A percentile compares a stretch with the other conserved stretches of the same genome.
Evolutionary conservation across 2,329 filamentous ascomycete species (phyloP).

Genomic region (Trichoderma sp.): DNA sequence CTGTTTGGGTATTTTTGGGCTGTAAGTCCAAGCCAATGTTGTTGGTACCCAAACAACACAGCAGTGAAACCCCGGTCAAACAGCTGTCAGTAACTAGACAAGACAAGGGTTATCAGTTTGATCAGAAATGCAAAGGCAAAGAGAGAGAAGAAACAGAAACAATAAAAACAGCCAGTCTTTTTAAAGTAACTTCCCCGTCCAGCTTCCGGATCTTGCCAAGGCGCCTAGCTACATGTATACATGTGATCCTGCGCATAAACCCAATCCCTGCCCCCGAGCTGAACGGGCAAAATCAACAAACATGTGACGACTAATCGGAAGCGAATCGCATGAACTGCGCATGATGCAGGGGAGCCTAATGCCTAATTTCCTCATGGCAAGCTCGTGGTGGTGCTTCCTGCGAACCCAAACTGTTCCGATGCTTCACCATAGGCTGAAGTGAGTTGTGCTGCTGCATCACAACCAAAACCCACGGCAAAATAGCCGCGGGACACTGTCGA

Average conservation of each 20-base stretch:
- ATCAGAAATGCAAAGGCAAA: neutral
- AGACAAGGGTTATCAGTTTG: neutral
- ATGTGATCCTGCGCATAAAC: neutral
- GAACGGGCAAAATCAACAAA: conserved; percentile 2
- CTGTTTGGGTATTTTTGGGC: neutral
- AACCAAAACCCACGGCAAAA: neutral
- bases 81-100: neutral
- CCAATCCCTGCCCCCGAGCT: conserved; percentile 4
- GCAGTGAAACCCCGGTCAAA: neutral
- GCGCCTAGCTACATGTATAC: neutral
- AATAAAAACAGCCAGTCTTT: neutral
- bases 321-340: conserved; percentile 8
- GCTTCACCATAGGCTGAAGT: neutral
- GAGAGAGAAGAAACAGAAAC: neutral
- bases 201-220: neutral
- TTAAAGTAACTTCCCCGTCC: neutral
- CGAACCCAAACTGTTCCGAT: neutral
- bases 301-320: conserved; percentile 14
- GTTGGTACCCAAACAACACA: neutral
- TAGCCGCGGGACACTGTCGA: neutral
- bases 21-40: neutral
- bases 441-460: neutral
- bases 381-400: neutral
- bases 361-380: neutral
- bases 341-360: conserved; percentile 18